Evolutionary conservation across 202 grass and related monocot species (phyloP).

Genomic region (Musa balbisiana): DNA sequence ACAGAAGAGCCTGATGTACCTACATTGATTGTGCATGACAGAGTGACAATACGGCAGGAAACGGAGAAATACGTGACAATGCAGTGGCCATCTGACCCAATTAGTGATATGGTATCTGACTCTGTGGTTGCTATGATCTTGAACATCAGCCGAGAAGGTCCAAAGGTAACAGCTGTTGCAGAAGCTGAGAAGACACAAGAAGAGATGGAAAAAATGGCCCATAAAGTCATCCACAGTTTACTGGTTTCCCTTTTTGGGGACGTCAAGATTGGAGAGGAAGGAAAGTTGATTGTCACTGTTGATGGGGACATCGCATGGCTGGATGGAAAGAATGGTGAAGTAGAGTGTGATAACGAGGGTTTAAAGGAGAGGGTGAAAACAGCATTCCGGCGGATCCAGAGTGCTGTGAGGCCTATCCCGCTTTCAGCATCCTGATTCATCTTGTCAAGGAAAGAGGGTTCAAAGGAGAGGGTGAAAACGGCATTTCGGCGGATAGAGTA

Average conservation of each 20-base stretch:
- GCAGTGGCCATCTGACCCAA: constrained; percentile 74
- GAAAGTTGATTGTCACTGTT: constrained; percentile 53
- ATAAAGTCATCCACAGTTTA: constrained; percentile 61
- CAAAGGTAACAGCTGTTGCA: constrained; percentile 47
- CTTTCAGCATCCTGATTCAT: constrained; percentile 32
- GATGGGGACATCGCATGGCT: constrained; percentile 56
- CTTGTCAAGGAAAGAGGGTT: constrained; percentile 15
- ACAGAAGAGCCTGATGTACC: constrained; percentile 60
- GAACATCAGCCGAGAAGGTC: constrained; percentile 73
- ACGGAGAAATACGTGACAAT: constrained; percentile 72
- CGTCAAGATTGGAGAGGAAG: constrained; percentile 66
- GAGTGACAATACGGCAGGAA: constrained; percentile 60
- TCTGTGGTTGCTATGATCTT: constrained; percentile 78
- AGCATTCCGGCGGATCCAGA: constrained; percentile 61
- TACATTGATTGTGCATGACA: constrained; percentile 55
- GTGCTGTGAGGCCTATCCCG: constrained; percentile 74
- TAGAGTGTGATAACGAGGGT: constrained; percentile 54
- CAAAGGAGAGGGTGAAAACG: constrained; percentile 62
- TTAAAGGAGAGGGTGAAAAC: constrained; percentile 65
- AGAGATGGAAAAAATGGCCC: constrained; percentile 57
- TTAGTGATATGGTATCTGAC: constrained; percentile 97
- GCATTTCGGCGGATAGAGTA: constrained; percentile 65
- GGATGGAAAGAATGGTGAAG: constrained; percentile 56
- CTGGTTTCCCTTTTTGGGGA: constrained; percentile 81
- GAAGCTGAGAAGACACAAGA: constrained; percentile 51